Evolutionary conservation across 129 eudicot genomes (phyloP), one percentile per base, ranked within the genome.

Genomic region (Smallanthus sonchifolius): DNA sequence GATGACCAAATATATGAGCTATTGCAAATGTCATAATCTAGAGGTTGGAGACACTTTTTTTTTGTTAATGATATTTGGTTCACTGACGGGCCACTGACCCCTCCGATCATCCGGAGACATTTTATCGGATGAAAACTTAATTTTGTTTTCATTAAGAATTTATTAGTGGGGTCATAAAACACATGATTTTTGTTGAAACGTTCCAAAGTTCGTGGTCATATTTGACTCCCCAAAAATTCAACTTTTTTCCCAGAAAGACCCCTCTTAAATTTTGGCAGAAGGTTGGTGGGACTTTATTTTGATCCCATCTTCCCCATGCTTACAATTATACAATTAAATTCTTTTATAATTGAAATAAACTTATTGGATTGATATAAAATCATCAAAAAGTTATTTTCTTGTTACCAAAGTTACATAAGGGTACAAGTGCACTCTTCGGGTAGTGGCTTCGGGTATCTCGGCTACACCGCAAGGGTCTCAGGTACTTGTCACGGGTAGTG

Each of bases 1-100:
- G 56, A 43, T 42, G 72, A 43, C 56, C 32, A 67, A 20, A 28
- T 40, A 3, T 13, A 67, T 67, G 72, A 67, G 19, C 6, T 24
- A 43, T 42, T 67, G 56, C 71, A 66, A 66, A 40, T 39, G 71
- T 66, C 71, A 66, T 66, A 20, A 66, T 66, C 37, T 66, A 19
- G 35, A 55, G 34, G 62, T 19, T 19, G 8, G 34, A 55, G 2
- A 8, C 13, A 55, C 19, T 55, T 55, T 20, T n/a, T n/a, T n/a
- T n/a, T n/a, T n/a, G n/a, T n/a, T n/a, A n/a, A n/a, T n/a, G n/a
- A n/a, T n/a, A n/a, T n/a, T n/a, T n/a, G n/a, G n/a, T n/a, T n/a
- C n/a, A n/a, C n/a, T n/a, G n/a, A n/a, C n/a, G n/a, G n/a, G n/a
- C n/a, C n/a, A n/a, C n/a, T n/a, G n/a, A n/a, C n/a, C n/a, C n/a